phyloP scores from a whole-genome alignment of 495 filamentous ascomycete genomes.

The Tuber microsphaerosporum region DNA sequence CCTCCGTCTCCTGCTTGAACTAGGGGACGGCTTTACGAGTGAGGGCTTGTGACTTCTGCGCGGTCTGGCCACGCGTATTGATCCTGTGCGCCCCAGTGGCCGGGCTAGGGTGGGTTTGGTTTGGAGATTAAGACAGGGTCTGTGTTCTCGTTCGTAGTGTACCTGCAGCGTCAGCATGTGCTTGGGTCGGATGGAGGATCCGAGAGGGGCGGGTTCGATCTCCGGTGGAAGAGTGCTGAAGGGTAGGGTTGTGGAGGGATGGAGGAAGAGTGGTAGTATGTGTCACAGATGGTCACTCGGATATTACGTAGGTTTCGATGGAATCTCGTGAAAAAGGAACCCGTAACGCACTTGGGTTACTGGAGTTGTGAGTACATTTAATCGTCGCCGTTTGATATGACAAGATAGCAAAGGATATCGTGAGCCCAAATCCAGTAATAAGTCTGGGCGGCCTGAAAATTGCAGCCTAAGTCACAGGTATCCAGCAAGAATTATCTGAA shows the following conservation, averaged over 20 bases:
- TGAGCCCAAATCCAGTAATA: background rate
- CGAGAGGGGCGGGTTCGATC: background rate
- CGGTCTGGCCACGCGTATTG: background rate
- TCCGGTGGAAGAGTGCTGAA: background rate
- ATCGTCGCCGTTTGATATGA: background rate
- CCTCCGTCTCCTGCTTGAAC: background rate
- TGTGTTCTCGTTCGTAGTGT: background rate
- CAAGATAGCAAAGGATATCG: background rate
- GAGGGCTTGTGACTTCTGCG: background rate
- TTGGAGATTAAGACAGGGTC: background rate
- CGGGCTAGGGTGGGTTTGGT: background rate
- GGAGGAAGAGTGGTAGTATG: background rate
- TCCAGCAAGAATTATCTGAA: too few species aligned
- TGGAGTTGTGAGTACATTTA: background rate
- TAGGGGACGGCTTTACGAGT: background rate
- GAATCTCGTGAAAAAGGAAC: background rate
- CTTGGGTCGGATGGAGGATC: background rate
- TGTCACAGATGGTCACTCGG: background rate
- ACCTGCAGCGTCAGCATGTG: background rate
- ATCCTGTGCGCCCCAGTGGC: background rate
- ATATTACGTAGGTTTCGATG: background rate
- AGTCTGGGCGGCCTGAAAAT: background rate
- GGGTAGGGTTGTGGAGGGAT: background rate
- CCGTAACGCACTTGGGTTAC: background rate
- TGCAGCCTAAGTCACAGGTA: too few species aligned